Base-by-base conservation (phyloP, 1,284 basidiomycete species). In the Ganoderma boninense region DNA sequence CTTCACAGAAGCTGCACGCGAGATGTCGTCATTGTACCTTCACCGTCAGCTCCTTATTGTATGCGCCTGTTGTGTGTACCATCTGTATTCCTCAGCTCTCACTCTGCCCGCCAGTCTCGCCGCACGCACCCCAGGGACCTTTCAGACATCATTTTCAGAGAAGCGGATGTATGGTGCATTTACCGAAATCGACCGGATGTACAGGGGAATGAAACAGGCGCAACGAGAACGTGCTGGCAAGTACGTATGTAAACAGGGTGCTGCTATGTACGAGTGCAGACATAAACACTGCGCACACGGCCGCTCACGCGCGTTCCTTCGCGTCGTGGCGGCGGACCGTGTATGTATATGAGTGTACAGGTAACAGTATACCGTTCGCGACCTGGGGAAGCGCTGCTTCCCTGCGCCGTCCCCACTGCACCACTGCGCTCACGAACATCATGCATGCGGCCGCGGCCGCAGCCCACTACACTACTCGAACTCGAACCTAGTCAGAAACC, bases 311-410 rank as follows among this genome's bases (percentile, higher is more conserved):
- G 61, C 46, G 42, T 64, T 54, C 64, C 63, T 62, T 38, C 57
- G 40, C 42, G 57, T 64, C 66, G 64, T 64, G 68, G 38, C 56
- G 44, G 60, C 62, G 35, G 59, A 66, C 49, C 67, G 43, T 62
- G 63, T 68, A 63, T 62, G 16, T 18, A 62, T 62, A 40, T 57
- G 32, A 62, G 65, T 64, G 62, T 63, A 42, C 69, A 67, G 46
- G 46, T 42, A 67, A 20, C 59, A 59, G 65, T 71, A 68, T 68
- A 71, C 64, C 69, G 67, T 78, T 71, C 71, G 66, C 76, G 77
- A 75, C 77, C 77, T 44, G 77, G 77, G 77, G 79, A 80, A 83
- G 82, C 77, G 77, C 83, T 78, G 84, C 82, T 81, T 80, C 79
- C 79, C 78, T 77, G 74, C 80, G 76, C 77, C 75, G 78, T 75